phyloP scores from a whole-genome alignment of 768 basidiomycete genomes.

The Phaeotremella fagi region DNA sequence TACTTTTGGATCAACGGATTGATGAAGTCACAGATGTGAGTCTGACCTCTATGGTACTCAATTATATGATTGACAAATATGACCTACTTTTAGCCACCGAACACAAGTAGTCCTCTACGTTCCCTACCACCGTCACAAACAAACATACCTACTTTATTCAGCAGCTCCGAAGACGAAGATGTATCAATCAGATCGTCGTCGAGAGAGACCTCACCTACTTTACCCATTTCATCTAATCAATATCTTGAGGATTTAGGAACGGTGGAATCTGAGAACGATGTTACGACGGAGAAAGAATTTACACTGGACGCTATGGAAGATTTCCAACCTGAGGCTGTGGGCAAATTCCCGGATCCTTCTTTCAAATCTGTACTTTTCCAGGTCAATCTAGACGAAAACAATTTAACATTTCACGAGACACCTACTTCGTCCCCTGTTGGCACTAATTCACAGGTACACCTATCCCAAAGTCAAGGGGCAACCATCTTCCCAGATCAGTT shows the following conservation, averaged over 20 bases:
- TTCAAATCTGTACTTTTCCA: too few species aligned
- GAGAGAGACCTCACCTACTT: not conserved
- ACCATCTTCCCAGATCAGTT: too few species aligned
- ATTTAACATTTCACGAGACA: too few species aligned
- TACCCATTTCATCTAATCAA: not conserved
- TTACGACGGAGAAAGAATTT: too few species aligned
- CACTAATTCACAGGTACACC: too few species aligned
- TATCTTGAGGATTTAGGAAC: not conserved
- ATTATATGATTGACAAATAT: not conserved
- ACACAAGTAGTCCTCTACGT: not conserved
- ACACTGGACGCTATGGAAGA: not conserved
- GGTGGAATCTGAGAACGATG: too few species aligned
- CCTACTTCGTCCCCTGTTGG: too few species aligned
- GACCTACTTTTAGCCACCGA: not conserved
- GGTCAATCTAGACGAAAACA: too few species aligned
- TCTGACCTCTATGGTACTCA: not conserved
- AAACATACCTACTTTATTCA: not conserved
- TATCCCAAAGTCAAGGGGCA: too few species aligned
- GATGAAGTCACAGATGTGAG: constrained; percentile 1
- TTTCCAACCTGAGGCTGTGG: too few species aligned
- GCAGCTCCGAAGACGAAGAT: too few species aligned
- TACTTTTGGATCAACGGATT: not conserved
- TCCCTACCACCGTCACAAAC: not conserved
- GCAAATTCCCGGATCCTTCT: too few species aligned
- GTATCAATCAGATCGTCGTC: not conserved